Conservation (phyloP, 2,329 filamentous ascomycete genomes). For the Bipolaris sorokiniana region DNA sequence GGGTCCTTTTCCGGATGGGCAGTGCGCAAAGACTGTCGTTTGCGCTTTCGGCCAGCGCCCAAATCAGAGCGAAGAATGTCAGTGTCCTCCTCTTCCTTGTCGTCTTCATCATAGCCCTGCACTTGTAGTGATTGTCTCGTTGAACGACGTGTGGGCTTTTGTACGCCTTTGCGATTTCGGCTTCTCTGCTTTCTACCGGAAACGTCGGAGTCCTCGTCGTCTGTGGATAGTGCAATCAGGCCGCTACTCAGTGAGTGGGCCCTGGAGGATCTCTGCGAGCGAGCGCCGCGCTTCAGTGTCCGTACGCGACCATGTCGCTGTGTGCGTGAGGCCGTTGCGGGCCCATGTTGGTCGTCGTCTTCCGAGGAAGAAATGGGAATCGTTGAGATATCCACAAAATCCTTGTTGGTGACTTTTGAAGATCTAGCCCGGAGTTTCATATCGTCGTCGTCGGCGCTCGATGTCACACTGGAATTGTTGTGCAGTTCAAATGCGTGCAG, state of each 20-base stretch:
- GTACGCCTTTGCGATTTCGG: constrained; percentile 24
- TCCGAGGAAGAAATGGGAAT: constrained; percentile 43
- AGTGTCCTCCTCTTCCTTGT: constrained; percentile 43
- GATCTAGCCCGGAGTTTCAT: constrained; percentile 36
- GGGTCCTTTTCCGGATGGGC: constrained; percentile 25
- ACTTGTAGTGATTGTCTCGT: constrained; percentile 25
- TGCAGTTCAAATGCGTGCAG: constrained; percentile 51
- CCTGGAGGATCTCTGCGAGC: constrained; percentile 19
- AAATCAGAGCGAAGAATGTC: constrained; percentile 53
- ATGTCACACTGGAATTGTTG: constrained; percentile 24
- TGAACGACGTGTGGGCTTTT: constrained; percentile 40
- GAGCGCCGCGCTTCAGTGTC: constrained; percentile 11
- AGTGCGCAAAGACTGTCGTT: constrained; percentile 28
- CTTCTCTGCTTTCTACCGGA: constrained; percentile 19
- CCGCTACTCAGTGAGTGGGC: constrained; percentile 23
- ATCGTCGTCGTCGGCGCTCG: constrained; percentile 20
- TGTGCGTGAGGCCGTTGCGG: constrained; percentile 13
- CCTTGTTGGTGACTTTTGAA: constrained; percentile 21
- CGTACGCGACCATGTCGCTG: constrained; percentile 26
- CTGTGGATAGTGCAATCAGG: constrained; percentile 24
- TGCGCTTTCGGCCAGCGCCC: constrained; percentile 48
- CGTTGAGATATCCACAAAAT: constrained; percentile 40
- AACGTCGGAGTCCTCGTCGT: constrained; percentile 31
- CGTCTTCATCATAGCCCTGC: constrained; percentile 28
- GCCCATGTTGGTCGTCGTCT: constrained; percentile 27